Evolutionary conservation across 805 yeast species (phyloP).

Genomic region (Sugiyamaella boreocaroliniensis): DNA sequence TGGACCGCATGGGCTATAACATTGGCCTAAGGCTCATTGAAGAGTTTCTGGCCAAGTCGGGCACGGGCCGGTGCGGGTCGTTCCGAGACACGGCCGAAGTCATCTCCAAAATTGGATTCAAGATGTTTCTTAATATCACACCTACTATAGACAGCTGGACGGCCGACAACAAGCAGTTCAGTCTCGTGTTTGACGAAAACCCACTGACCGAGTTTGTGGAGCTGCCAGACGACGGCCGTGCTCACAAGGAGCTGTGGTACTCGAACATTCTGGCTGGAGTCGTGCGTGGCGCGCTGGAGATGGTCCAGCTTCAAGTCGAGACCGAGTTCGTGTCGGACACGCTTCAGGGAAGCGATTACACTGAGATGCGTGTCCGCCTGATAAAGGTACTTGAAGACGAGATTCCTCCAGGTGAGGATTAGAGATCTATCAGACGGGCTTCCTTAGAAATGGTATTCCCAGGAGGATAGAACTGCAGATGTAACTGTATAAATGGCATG

Average conservation of each 20-base stretch:
- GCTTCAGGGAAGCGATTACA: slow-evolving; percentile 71
- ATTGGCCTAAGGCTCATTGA: slow-evolving; percentile 88
- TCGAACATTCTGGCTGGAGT: slow-evolving; percentile 88
- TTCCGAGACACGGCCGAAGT: slow-evolving; percentile 85
- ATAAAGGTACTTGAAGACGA: slow-evolving; percentile 78
- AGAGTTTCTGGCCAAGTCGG: slow-evolving; percentile 84
- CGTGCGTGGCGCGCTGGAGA: slow-evolving; percentile 82
- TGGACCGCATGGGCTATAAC: slow-evolving; percentile 91
- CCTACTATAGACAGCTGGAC: slow-evolving; percentile 77
- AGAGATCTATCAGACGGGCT: too few relatives aligned
- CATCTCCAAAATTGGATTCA: slow-evolving; percentile 81
- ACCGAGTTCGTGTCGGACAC: slow-evolving; percentile 72
- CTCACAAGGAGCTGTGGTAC: slow-evolving; percentile 77
- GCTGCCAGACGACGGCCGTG: slow-evolving; percentile 71
- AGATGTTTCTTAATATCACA: slow-evolving; percentile 73
- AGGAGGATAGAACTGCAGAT: too few relatives aligned
- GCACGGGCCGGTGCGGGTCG: slow-evolving; percentile 70
- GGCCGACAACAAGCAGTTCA: slow-evolving; percentile 64
- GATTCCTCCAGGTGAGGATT: slow-evolving; percentile 93
- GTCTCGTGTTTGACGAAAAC: slow-evolving; percentile 69
- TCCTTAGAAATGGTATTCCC: too few relatives aligned
- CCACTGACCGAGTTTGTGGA: slow-evolving; percentile 95
- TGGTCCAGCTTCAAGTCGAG: slow-evolving; percentile 88
- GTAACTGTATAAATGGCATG: too few relatives aligned
- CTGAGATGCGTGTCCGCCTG: slow-evolving; percentile 72